These are phyloP conservation scores for Solanum hybrid DNA, from an alignment of 305 asterid genomes.

Conservation along the genomic window DNA sequence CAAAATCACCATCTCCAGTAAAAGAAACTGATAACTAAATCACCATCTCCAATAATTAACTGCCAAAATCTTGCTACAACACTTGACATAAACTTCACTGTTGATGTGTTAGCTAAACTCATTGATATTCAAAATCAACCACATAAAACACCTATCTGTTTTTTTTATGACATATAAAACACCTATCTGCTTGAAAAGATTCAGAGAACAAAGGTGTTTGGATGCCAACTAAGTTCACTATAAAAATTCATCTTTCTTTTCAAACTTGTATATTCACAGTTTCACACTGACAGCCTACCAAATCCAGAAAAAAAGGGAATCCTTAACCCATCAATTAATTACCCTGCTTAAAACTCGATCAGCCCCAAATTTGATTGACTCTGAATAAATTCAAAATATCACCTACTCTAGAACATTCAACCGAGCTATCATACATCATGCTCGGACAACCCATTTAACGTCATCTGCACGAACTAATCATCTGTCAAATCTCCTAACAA, in stretches of 20 bases:
- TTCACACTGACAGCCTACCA: background rate
- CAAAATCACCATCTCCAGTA: background rate
- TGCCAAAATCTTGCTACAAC: background rate
- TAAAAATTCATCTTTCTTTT: background rate
- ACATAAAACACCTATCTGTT: background rate
- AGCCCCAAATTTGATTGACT: background rate
- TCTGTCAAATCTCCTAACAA: background rate
- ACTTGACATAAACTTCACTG: background rate
- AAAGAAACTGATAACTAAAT: background rate
- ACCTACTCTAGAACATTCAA: background rate
- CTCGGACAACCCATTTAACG: background rate
- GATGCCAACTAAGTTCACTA: background rate
- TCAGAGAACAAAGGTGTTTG: background rate
- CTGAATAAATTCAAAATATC: background rate
- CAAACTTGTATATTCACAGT: background rate
- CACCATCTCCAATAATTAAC: background rate
- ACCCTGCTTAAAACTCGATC: background rate
- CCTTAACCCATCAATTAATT: background rate
- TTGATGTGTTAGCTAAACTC: background rate
- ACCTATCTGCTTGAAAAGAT: background rate
- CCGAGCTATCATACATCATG: background rate
- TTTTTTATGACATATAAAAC: background rate
- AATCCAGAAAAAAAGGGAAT: background rate
- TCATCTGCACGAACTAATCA: background rate
- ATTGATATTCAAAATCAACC: background rate